Conservation (phyloP, 2,329 filamentous ascomycete genomes). For the Monosporascus ibericus region DNA sequence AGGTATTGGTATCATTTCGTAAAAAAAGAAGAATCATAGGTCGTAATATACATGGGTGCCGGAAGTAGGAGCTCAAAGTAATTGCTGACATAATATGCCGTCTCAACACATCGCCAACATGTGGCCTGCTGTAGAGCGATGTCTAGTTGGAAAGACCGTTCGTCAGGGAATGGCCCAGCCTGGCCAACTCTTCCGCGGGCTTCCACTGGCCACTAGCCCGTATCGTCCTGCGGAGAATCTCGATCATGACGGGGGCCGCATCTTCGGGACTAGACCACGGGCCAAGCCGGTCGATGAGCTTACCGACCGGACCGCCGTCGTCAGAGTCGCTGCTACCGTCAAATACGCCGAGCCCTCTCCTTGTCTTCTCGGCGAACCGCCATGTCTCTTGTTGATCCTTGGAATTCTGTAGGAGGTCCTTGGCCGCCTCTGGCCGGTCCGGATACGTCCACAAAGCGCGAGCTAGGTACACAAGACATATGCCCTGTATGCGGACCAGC, state of each 20-base stretch:
- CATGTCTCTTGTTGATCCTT: slow-evolving; percentile 24
- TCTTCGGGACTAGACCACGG: slow-evolving; percentile 26
- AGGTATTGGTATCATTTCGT: no score
- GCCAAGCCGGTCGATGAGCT: slow-evolving; percentile 26
- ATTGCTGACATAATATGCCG: no score
- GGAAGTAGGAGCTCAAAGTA: no score
- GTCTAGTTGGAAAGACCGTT: slow-evolving; percentile 14
- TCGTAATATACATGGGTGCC: no score
- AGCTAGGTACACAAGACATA: slow-evolving; percentile 19
- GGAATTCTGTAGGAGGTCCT: slow-evolving; percentile 12
- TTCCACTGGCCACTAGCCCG: slow-evolving; percentile 19
- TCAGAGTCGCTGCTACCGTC: slow-evolving; percentile 16
- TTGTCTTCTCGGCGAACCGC: slow-evolving; percentile 19
- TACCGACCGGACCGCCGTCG: slow-evolving; percentile 23
- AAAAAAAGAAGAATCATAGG: no score
- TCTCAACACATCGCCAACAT: no score
- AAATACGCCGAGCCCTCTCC: slow-evolving; percentile 18
- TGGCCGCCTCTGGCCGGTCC: slow-evolving; percentile 13
- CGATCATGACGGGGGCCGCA: slow-evolving; percentile 19
- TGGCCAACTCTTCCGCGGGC: slow-evolving; percentile 19
- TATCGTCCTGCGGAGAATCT: slow-evolving; percentile 21
- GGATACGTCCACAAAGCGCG: slow-evolving; percentile 18
- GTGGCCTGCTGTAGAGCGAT: no score
- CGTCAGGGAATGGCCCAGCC: slow-evolving; percentile 11
- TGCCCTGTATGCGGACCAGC: slow-evolving; percentile 23